These are phyloP conservation scores for Tolypocladium tundrense DNA, from an alignment of 2,329 filamentous ascomycete genomes.

Conservation along the genomic window DNA sequence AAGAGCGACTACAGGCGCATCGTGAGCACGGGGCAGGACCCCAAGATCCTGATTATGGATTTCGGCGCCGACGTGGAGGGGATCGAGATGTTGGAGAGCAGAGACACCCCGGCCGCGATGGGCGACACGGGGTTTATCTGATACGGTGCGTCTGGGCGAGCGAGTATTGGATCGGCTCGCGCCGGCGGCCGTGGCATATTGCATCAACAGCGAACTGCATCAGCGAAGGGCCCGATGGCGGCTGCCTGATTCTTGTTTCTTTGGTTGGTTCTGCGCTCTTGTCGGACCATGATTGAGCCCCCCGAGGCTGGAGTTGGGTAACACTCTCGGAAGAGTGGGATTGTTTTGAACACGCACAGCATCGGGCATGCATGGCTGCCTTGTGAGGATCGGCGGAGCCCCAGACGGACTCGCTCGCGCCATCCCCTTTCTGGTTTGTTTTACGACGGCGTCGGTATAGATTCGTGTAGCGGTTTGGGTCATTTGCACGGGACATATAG, in stretches of 20 bases:
- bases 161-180: neutral
- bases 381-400: neutral
- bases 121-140: slow-evolving; percentile 15
- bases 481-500: neutral
- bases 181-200: neutral
- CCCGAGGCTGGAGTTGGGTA: neutral
- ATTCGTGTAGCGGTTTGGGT: neutral
- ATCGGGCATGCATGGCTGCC: neutral
- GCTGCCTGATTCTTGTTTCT: neutral
- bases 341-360: neutral
- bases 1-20: slow-evolving; percentile 94
- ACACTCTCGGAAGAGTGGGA: neutral
- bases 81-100: slow-evolving; percentile 48
- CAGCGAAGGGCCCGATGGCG: neutral
- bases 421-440: neutral
- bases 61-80: slow-evolving; percentile 59
- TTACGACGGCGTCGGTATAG: neutral
- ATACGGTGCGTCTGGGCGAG: neutral
- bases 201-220: neutral
- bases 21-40: slow-evolving; percentile 89
- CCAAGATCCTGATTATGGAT: slow-evolving; percentile 86
- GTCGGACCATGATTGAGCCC: neutral
- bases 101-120: slow-evolving; percentile 4
- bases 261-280: neutral
- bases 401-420: neutral